phyloP scores from a whole-genome alignment of 495 filamentous ascomycete genomes.

The Niebla homalea region DNA sequence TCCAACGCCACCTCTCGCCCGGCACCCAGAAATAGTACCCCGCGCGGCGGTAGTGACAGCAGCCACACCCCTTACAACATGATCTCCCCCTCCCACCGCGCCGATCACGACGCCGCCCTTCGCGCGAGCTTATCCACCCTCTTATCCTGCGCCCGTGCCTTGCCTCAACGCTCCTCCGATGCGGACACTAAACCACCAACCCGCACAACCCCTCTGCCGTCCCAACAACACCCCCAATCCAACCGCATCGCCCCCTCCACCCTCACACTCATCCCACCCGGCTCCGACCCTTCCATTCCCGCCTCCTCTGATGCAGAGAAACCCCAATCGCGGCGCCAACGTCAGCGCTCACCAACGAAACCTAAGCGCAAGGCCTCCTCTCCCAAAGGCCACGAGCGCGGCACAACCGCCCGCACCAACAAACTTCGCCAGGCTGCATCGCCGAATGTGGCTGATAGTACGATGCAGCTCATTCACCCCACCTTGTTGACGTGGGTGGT shows the following conservation, averaged over 20 bases:
- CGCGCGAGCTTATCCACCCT: constrained; percentile 86
- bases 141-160: constrained; percentile 75
- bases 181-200: constrained; percentile 15
- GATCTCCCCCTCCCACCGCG: constrained; percentile 63
- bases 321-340: constrained; percentile 17
- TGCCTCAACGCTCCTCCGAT: constrained; percentile 50
- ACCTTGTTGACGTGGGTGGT: constrained; percentile 86
- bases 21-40: constrained; percentile 16
- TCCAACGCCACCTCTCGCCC: constrained; percentile 18
- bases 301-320: constrained; percentile 10
- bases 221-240: neutral
- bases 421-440: constrained; percentile 21
- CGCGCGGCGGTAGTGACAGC: constrained; percentile 6
- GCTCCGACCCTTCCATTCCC: constrained; percentile 33
- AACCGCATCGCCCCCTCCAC: constrained; percentile 29
- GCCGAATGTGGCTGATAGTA: constrained; percentile 8
- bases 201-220: neutral
- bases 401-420: constrained; percentile 38
- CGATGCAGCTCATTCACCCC: constrained; percentile 40
- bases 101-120: constrained; percentile 86
- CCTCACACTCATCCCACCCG: constrained; percentile 60
- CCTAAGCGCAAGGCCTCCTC: constrained; percentile 34
- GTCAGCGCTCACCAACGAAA: constrained; percentile 29
- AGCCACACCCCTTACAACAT: constrained; percentile 41
- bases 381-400: constrained; percentile 33